A percentile compares a stretch with the other conserved stretches of the same genome.
These are phyloP conservation scores for Myxozyma vanderwaltii DNA, from an alignment of 805 yeast genomes.

Conservation along the genomic window DNA sequence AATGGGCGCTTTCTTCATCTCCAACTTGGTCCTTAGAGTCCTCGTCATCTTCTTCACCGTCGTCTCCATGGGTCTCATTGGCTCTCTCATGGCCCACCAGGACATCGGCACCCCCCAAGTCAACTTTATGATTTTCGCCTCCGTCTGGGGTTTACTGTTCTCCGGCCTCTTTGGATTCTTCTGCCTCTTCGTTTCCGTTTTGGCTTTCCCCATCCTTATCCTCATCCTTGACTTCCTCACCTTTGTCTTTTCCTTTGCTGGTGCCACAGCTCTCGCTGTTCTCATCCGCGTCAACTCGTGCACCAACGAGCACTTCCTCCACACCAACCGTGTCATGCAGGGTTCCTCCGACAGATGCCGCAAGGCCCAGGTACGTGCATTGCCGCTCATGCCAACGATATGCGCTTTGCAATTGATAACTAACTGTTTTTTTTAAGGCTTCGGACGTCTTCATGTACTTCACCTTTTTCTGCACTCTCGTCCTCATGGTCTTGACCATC, in stretches of 20 bases:
- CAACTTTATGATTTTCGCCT: conserved; percentile 82
- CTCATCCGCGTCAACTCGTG: conserved; percentile 88
- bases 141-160: conserved; percentile 81
- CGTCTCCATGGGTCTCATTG: conserved; percentile 82
- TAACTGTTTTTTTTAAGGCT: conserved; percentile 48
- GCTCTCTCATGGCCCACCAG: conserved; percentile 74
- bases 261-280: conserved; percentile 92
- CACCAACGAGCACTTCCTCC: conserved; percentile 63
- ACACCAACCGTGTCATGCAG: conserved; percentile 68
- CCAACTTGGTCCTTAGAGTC: conserved; percentile 57
- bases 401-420: background rate
- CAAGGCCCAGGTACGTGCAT: conserved; percentile 66
- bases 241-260: conserved; percentile 89
- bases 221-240: conserved; percentile 81
- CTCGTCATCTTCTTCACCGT: conserved; percentile 74
- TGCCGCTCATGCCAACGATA: conserved; percentile 70
- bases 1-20: conserved; percentile 31
- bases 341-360: conserved; percentile 87
- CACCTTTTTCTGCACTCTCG: conserved; percentile 73
- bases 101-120: conserved; percentile 72
- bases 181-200: conserved; percentile 73
- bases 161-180: conserved; percentile 76
- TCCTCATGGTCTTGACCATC: conserved; percentile 56
- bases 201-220: conserved; percentile 85
- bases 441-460: conserved; percentile 81